Percentiles rank a stretch among this genome's conserved stretches.
phyloP scores from a whole-genome alignment of 2,329 filamentous ascomycete genomes.

The Calonectria pseudoreteaudii region DNA sequence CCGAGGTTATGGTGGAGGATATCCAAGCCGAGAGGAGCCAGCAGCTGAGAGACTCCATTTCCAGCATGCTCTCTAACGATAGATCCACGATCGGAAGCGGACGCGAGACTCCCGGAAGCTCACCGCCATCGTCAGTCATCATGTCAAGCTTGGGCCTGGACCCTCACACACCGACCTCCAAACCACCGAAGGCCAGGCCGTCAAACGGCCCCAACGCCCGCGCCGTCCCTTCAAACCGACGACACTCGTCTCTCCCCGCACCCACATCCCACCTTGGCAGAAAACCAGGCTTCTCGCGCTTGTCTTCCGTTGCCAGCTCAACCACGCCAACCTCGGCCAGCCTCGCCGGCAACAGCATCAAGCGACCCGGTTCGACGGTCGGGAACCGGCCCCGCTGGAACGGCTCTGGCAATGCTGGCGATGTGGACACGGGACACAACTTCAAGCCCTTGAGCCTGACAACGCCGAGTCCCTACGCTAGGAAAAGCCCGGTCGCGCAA shows the following conservation, averaged over 20 bases:
- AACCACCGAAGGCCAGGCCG: conserved; percentile 59
- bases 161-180: conserved; percentile 57
- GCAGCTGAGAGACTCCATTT: conserved; percentile 90
- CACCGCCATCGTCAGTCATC: conserved; percentile 71
- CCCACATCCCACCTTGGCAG: conserved; percentile 54
- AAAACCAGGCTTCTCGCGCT: conserved; percentile 56
- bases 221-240: conserved; percentile 58
- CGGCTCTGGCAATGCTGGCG: conserved; percentile 70
- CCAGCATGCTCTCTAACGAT: conserved; percentile 89
- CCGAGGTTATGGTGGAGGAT: conserved; percentile 82
- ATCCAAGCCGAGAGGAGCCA: conserved; percentile 74
- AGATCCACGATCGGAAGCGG: conserved; percentile 77
- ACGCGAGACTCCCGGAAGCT: conserved; percentile 77
- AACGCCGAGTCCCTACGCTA: conserved; percentile 69
- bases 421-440: conserved; percentile 75
- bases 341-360: conserved; percentile 54
- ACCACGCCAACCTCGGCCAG: conserved; percentile 43
- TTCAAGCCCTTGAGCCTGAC: conserved; percentile 73
- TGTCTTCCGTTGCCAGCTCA: conserved; percentile 62
- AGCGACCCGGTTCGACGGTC: conserved; percentile 59
- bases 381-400: conserved; percentile 80
- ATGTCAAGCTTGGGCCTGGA: conserved; percentile 68
- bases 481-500: conserved; percentile 53
- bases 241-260: conserved; percentile 62
- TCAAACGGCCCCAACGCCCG: conserved; percentile 60